phyloP scores from a whole-genome alignment of 202 grass and related monocot genomes.

The Carex arenaria region DNA sequence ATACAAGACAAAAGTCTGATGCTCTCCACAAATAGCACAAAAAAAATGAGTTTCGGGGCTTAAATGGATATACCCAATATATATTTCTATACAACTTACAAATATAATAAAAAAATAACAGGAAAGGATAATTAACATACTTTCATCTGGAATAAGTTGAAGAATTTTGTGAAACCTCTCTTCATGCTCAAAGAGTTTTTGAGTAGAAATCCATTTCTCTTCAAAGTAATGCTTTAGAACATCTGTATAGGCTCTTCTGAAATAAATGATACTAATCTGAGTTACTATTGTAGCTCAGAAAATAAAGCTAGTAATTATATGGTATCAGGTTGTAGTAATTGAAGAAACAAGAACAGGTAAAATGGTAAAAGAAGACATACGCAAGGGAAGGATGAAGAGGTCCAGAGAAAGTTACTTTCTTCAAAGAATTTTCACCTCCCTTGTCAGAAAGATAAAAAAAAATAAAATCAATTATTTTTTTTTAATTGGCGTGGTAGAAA shows the following conservation, averaged over 20 bases:
- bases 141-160: conserved; percentile 71
- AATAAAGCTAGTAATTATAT: conserved; percentile 11
- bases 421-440: conserved; percentile 73
- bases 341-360: not conserved
- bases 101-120: not conserved
- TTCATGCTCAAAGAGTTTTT: conserved; percentile 67
- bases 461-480: conserved; percentile 4
- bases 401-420: conserved; percentile 76
- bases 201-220: conserved; percentile 52
- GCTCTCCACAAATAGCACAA: not conserved
- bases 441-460: conserved; percentile 21
- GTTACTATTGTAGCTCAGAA: not conserved
- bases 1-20: not conserved
- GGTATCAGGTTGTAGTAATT: conserved; percentile 7
- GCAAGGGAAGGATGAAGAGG: conserved; percentile 82
- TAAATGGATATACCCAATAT: not conserved
- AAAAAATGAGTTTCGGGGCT: not conserved
- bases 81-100: not conserved
- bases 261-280: conserved; percentile 2
- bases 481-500: not conserved
- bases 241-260: conserved; percentile 79
- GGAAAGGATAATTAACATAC: conserved; percentile 30
- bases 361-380: conserved; percentile 35
- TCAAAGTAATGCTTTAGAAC: conserved; percentile 76
- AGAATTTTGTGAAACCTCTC: conserved; percentile 74